Conservation (phyloP, 345 rosid species). For the Microcos paniculata region DNA sequence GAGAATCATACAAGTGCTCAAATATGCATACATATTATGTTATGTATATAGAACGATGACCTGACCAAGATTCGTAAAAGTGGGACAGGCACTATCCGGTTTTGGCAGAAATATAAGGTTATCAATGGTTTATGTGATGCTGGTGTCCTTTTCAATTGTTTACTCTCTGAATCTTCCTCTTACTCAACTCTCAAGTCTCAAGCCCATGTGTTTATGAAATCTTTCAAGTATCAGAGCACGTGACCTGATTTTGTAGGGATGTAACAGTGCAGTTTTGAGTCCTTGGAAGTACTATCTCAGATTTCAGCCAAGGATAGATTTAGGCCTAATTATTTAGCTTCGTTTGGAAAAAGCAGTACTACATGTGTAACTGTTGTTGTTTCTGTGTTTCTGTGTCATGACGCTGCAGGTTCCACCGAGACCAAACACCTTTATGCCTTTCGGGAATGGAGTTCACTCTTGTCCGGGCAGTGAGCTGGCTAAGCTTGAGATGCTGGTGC, state of each 20-base stretch:
- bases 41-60: not conserved
- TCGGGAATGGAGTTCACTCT: constrained; percentile 90
- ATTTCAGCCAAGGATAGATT: not conserved
- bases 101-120: constrained; percentile 31
- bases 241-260: constrained; percentile 48
- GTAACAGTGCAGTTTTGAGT: constrained; percentile 20
- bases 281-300: not conserved
- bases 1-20: not conserved
- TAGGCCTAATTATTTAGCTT: too few relatives aligned
- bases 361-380: too few relatives aligned
- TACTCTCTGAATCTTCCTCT: constrained; percentile 14
- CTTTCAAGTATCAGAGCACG: constrained; percentile 29
- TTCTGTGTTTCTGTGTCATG: constrained; percentile 21
- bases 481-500: constrained; percentile 85
- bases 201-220: constrained; percentile 19
- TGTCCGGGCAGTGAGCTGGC: constrained; percentile 99
- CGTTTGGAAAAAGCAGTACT: not conserved
- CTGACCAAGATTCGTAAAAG: constrained; percentile 7
- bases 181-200: too few relatives aligned
- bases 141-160: constrained; percentile 25
- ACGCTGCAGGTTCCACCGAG: constrained; percentile 71
- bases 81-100: constrained; percentile 28
- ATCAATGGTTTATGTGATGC: constrained; percentile 11
- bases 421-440: constrained; percentile 86
- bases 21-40: too few relatives aligned